Evolutionary conservation across 257 asterid genomes (phyloP).

Genomic region (Gentiana dahurica): DNA sequence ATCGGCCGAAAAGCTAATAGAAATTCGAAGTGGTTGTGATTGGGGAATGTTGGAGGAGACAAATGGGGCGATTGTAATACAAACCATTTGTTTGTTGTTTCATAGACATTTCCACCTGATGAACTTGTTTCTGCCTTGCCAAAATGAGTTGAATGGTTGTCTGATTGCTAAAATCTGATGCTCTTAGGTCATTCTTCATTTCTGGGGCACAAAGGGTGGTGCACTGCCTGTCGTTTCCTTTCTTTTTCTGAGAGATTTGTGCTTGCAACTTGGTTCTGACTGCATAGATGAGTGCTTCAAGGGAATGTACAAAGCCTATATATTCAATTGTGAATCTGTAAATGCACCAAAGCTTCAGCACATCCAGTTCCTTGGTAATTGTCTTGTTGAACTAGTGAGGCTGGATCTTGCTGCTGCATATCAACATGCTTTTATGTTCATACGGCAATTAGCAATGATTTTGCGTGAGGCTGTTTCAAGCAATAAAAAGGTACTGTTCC

Average conservation of each 20-base stretch:
- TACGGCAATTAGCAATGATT: conserved; percentile 80
- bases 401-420: conserved; percentile 73
- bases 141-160: not conserved
- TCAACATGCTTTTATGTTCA: conserved; percentile 83
- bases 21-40: too few relatives aligned
- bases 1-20: too few relatives aligned
- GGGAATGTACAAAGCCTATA: conserved; percentile 92
- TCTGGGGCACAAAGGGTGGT: conserved; percentile 94
- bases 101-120: too few relatives aligned
- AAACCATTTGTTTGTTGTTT: too few relatives aligned
- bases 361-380: conserved; percentile 80
- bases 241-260: conserved; percentile 72
- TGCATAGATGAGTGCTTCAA: conserved; percentile 76
- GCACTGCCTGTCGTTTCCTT: conserved; percentile 87
- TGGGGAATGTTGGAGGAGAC: too few relatives aligned
- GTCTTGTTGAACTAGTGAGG: conserved; percentile 64
- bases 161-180: not conserved
- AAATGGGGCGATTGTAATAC: too few relatives aligned
- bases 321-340: conserved; percentile 71
- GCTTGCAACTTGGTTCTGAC: conserved; percentile 68
- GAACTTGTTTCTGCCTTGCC: too few relatives aligned
- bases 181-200: conserved; percentile 84
- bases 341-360: conserved; percentile 77
- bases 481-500: conserved; percentile 36
- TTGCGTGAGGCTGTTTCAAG: conserved; percentile 60